Evolutionary conservation across 768 basidiomycete species (phyloP), one percentile per base, ranked within the genome.

Genomic region (Boletus insuetus): DNA sequence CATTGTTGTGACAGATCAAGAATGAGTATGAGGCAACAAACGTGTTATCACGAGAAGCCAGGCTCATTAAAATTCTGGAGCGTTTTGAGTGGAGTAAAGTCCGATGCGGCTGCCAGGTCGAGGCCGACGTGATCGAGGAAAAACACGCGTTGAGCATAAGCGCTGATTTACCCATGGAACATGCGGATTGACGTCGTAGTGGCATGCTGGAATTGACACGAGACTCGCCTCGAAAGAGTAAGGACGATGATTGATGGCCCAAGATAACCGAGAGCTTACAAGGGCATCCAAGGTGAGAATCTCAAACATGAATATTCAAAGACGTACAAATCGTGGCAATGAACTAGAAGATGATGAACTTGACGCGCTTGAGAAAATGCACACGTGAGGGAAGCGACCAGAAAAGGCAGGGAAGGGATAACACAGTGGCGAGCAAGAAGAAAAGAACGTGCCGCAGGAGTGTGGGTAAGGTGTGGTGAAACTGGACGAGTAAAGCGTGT

Each of bases 51-150:
- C 70, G 73, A 82, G 83, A 86, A 86, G 82, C 71, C 77, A 81
- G 78, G 77, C 79, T 79, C 79, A 78, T 79, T 77, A 77, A 76
- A 71, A 68, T 70, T 66, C 75, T 73, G 76, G 75, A 76, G 77
- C 70, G 73, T 80, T 82, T 81, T 79, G 74, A 78, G 85, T 89
- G 86, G 87, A 87, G 85, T 77, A 79, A 78, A 72, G 73, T 77
- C 83, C 82, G 82, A 80, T 68, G 66, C 46, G 60, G 64, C 78
- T 76, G 72, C 70, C 77, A 77, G 75, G 65, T 76, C 75, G 75
- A 77, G 79, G 77, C 77, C 76, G 77, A 74, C 70, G 68, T 80
- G 85, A 88, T 89, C 85, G 83, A 80, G 75, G 73, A 72, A 75
- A 77, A 74, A 79, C 86, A 86, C 80, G 84, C 81, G 84, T 79